phyloP scores from a whole-genome alignment of 495 filamentous ascomycete species.

The Talaromyces nanjingensis region DNA sequence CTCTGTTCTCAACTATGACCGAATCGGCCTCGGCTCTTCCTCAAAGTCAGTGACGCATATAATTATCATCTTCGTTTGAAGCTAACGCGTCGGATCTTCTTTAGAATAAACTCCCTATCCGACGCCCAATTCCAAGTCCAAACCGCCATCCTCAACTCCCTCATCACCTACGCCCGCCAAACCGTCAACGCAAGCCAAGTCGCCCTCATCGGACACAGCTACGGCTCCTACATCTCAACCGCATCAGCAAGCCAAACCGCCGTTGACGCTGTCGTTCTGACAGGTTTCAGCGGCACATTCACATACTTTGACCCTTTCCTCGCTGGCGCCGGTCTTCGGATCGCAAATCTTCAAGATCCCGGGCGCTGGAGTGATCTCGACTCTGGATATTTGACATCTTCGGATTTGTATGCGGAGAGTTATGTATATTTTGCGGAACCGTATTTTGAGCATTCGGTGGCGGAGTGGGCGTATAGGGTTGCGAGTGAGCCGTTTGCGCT shows the following conservation, averaged over 20 bases:
- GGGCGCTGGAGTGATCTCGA: background rate
- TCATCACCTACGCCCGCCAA: background rate
- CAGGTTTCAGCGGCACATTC: background rate
- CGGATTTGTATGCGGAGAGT: background rate
- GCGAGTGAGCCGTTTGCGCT: background rate
- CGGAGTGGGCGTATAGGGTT: background rate
- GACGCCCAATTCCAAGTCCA: background rate
- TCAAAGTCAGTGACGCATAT: background rate
- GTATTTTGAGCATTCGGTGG: background rate
- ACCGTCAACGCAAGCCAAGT: background rate
- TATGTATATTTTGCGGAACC: background rate
- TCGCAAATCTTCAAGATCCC: background rate
- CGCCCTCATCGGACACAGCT: background rate
- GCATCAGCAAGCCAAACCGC: background rate
- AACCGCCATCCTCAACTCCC: background rate
- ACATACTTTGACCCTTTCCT: background rate
- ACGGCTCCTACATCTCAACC: background rate
- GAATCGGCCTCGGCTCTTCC: background rate
- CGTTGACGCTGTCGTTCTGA: background rate
- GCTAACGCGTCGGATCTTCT: background rate
- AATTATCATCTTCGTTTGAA: background rate
- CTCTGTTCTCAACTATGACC: background rate
- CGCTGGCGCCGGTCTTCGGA: background rate
- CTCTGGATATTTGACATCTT: background rate
- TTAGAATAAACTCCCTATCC: background rate